phyloP scores from a whole-genome alignment of 2,329 filamentous ascomycete species.

The Tetracladium maxilliforme region DNA sequence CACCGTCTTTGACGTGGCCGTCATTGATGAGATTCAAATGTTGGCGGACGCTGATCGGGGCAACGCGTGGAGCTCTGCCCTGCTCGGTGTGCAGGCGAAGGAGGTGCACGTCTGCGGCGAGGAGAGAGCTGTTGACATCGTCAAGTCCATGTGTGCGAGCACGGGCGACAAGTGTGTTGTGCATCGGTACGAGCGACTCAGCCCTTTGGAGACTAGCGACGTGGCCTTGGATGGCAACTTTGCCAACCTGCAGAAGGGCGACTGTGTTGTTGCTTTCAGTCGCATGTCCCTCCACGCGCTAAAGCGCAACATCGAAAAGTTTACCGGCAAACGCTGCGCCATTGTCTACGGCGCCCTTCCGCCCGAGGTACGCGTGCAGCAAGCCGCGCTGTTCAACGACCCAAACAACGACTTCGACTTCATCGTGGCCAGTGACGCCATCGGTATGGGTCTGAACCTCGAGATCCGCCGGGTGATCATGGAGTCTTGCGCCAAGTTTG shows the following conservation, averaged over 20 bases:
- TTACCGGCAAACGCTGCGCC: constrained; percentile 68
- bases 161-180: constrained; percentile 74
- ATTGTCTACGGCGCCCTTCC: constrained; percentile 88
- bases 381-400: constrained; percentile 89
- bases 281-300: constrained; percentile 68
- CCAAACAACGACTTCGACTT: constrained; percentile 92
- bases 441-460: constrained; percentile 94
- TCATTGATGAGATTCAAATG: constrained; percentile 99
- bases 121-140: constrained; percentile 63
- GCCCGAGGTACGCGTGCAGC: constrained; percentile 81
- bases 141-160: constrained; percentile 61
- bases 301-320: constrained; percentile 61
- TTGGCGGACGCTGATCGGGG: constrained; percentile 67
- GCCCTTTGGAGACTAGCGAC: constrained; percentile 53
- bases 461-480: constrained; percentile 86
- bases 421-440: constrained; percentile 85
- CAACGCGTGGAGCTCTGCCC: constrained; percentile 87
- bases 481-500: constrained; percentile 60
- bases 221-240: constrained; percentile 50
- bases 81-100: constrained; percentile 73
- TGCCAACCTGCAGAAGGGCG: constrained; percentile 63
- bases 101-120: constrained; percentile 94
- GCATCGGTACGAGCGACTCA: constrained; percentile 73
- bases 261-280: constrained; percentile 80
- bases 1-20: constrained; percentile 59